Evolutionary conservation across 2,329 filamentous ascomycete genomes (phyloP).

Genomic region (Colletotrichum ledebouriae): DNA sequence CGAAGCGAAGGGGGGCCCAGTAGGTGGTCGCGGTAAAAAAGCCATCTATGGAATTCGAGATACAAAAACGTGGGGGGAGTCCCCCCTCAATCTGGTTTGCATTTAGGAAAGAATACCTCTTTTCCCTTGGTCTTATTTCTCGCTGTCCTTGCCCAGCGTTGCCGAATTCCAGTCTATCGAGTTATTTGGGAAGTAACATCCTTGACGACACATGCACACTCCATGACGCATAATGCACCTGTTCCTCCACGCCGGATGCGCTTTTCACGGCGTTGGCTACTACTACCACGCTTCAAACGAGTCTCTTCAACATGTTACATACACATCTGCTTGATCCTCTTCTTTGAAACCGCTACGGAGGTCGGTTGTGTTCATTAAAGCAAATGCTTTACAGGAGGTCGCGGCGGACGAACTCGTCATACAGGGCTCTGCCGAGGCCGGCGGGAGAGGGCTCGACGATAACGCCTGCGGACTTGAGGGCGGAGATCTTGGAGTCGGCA

Average conservation of each 20-base stretch:
- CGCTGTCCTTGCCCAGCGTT: slow-evolving; percentile 12
- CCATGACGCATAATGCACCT: slow-evolving; percentile 16
- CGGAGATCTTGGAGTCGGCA: slow-evolving; percentile 97
- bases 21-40: slow-evolving; percentile 5
- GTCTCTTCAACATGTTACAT: slow-evolving; percentile 42
- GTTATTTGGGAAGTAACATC: slow-evolving; percentile 18
- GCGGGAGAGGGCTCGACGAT: slow-evolving; percentile 97
- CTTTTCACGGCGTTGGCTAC: not conserved
- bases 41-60: not conserved
- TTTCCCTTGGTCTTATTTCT: slow-evolving; percentile 10
- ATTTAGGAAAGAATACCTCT: not conserved
- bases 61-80: slow-evolving; percentile 7
- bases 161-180: slow-evolving; percentile 29
- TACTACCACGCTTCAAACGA: slow-evolving; percentile 33
- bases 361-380: slow-evolving; percentile 4
- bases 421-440: slow-evolving; percentile 90
- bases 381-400: slow-evolving; percentile 82
- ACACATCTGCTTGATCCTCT: slow-evolving; percentile 36
- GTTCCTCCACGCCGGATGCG: slow-evolving; percentile 21
- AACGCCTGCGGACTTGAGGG: slow-evolving; percentile 92
- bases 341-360: slow-evolving; percentile 10
- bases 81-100: not conserved
- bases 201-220: slow-evolving; percentile 8
- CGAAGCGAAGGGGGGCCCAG: not conserved
- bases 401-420: slow-evolving; percentile 94